Base-by-base conservation (phyloP, 1,284 basidiomycete species). In the Ceratobasidium sp. region DNA sequence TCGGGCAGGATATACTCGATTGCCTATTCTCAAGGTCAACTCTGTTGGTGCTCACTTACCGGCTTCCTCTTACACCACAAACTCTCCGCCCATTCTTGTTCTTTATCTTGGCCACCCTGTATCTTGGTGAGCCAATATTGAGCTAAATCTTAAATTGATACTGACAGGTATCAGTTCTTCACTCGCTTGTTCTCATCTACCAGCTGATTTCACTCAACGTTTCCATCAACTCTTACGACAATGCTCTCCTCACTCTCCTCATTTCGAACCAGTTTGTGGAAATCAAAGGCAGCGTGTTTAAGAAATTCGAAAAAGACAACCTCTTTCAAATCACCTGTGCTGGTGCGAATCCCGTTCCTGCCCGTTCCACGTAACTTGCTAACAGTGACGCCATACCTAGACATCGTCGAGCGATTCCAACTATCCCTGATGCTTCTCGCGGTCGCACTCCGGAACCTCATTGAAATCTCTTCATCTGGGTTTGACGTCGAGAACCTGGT, bases 231-330 rank as follows among this genome's bases (percentile, higher is more conserved):
- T 97, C 96, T 20, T 99, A 98, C 85, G 97, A 99, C 85, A 95
- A 99, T 83, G 94, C 97, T 0, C 90, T 99, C 15, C 89, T 99
- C 46, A 98, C 97, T 0, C 89, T 99, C 0, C 89, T 99, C 5
- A 92, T 99, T 59, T 98, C 96, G 61, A 99, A 99, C 84, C 98
- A 99, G 84, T 99, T 99, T 83, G 97, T 99, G 65, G 98, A 99
- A 86, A 99, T 99, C 86, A 99, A 99, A 85, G 97, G 97, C 52
- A 97, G 94, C 82, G 98, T 99, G 0, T 99, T 99, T 90, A 99
- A 99, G 86, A 99, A 95, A 84, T 99, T 99, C 82, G 98, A 99
- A 84, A 99, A 99, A 85, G 98, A 99, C 83, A 99, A 95, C 83
- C 89, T 99, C n/a, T 99, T 99, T 84, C 98, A 99, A 84, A 97